These are phyloP conservation scores for Sporormia fimetaria DNA, from an alignment of 495 filamentous ascomycete species.

Conservation along the genomic window DNA sequence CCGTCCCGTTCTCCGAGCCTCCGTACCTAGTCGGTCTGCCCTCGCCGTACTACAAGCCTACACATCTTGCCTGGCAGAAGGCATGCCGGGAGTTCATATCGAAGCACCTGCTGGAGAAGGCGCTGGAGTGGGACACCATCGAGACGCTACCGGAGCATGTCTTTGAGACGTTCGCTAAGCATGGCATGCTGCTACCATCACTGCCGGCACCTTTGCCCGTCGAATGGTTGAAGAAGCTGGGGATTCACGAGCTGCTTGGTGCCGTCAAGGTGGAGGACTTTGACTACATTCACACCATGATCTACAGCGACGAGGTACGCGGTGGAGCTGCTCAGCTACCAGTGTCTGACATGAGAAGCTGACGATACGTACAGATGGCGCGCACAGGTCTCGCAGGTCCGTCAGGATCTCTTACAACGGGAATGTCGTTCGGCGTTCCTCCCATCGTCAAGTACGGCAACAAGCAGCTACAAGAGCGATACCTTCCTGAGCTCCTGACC, in stretches of 20 bases:
- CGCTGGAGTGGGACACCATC: slow-evolving; percentile 54
- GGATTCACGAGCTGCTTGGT: slow-evolving; percentile 54
- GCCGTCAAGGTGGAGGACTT: slow-evolving; percentile 60
- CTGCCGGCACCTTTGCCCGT: slow-evolving; percentile 58
- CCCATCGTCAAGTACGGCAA: slow-evolving; percentile 59
- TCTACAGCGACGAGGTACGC: slow-evolving; percentile 52
- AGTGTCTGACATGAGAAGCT: background rate
- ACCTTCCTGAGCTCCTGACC: slow-evolving; percentile 54
- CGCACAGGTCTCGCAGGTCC: slow-evolving; percentile 55
- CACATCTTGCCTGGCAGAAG: slow-evolving; percentile 55
- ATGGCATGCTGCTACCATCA: slow-evolving; percentile 44
- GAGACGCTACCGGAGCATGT: slow-evolving; percentile 52
- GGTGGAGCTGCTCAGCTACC: background rate
- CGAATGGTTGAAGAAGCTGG: slow-evolving; percentile 51
- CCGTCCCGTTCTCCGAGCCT: slow-evolving; percentile 61
- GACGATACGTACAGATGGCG: slow-evolving; percentile 38
- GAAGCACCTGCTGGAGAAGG: slow-evolving; percentile 47
- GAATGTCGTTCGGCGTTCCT: slow-evolving; percentile 60
- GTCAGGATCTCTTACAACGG: slow-evolving; percentile 48
- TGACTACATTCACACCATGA: slow-evolving; percentile 59
- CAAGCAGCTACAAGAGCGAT: slow-evolving; percentile 46
- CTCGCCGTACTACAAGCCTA: slow-evolving; percentile 54
- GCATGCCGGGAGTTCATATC: slow-evolving; percentile 53
- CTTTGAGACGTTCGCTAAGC: slow-evolving; percentile 45
- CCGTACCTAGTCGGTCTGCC: slow-evolving; percentile 59